phyloP scores from a whole-genome alignment of 2,329 filamentous ascomycete genomes.

The Phaeoacremonium minimum region DNA sequence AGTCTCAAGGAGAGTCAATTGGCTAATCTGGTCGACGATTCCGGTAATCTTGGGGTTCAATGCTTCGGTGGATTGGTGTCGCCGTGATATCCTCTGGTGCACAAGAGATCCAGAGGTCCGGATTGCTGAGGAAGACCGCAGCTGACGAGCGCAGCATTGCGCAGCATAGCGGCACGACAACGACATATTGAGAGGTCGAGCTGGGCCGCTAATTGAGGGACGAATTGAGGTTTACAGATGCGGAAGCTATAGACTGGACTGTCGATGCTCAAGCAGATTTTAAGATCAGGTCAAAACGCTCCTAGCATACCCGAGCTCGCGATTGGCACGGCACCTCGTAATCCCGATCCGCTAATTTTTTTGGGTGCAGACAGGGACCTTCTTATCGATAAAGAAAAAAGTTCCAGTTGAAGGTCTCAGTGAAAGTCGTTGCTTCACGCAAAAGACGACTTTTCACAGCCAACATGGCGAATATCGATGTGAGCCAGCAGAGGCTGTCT shows the following conservation, averaged over 20 bases:
- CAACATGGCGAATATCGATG: conserved; percentile 52
- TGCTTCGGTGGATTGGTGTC: conserved; percentile 86
- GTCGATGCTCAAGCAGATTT: conserved; percentile 15
- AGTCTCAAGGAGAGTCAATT: conserved; percentile 95
- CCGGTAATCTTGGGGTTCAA: conserved; percentile 85
- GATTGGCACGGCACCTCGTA: conserved; percentile 1
- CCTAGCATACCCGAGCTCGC: background rate
- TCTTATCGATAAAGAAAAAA: conserved; percentile 14
- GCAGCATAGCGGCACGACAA: conserved; percentile 60
- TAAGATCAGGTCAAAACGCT: conserved; percentile 5
- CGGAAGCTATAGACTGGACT: conserved; percentile 2
- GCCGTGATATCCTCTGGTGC: conserved; percentile 54
- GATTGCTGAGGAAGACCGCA: conserved; percentile 44
- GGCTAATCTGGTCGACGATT: conserved; percentile 98
- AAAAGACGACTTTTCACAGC: conserved; percentile 14
- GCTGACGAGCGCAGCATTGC: conserved; percentile 60
- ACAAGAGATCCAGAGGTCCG: conserved; percentile 39
- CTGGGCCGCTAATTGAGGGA: conserved; percentile 8
- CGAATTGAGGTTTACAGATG: conserved; percentile 1
- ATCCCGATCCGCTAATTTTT: background rate
- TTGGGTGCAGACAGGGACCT: background rate
- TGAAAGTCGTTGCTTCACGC: too few relatives aligned
- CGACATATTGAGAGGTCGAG: conserved; percentile 45
- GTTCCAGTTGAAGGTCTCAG: too few relatives aligned
- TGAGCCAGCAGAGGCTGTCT: conserved; percentile 50